Percentiles rank a stretch among this genome's conserved stretches.
These are phyloP conservation scores for Eimeria falciformis DNA, from an alignment of 169 alveolate species.

Conservation along the genomic window DNA sequence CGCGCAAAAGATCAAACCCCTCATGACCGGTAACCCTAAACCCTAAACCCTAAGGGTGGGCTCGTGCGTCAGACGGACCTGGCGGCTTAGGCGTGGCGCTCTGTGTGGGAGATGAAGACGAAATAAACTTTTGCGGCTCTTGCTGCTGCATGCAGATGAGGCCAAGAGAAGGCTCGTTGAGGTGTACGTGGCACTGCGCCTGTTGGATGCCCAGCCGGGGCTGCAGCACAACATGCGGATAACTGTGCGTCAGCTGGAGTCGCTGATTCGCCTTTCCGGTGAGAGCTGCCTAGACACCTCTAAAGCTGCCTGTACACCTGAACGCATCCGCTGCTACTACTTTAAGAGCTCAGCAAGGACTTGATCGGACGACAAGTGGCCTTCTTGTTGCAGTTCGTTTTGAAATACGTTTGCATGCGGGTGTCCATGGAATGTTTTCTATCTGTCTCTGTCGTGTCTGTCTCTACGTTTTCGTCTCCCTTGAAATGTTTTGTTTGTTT, in stretches of 20 bases:
- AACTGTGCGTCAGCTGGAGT: conserved; percentile 98
- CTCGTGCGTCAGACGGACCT: too few species aligned
- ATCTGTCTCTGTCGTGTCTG: too few species aligned
- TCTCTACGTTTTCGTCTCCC: not conserved
- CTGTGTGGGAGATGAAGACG: too few species aligned
- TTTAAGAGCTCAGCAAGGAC: too few species aligned
- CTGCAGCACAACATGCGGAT: conserved; percentile 90
- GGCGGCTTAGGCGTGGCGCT: too few species aligned
- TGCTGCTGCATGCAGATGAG: conserved; percentile 49
- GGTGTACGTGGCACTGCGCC: conserved; percentile 68
- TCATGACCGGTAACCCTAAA: conserved; percentile 63
- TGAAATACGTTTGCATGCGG: not conserved
- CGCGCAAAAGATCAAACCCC: conserved; percentile 71
- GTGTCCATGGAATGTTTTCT: not conserved
- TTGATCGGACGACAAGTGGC: too few species aligned
- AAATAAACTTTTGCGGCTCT: too few species aligned
- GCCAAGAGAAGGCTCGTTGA: conserved; percentile 58
- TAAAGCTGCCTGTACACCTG: not conserved
- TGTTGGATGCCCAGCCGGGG: conserved; percentile 81
- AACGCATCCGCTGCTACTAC: too few species aligned
- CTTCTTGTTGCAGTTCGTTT: not conserved
- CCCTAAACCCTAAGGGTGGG: conserved; percentile 19
- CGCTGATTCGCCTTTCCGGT: conserved; percentile 93
- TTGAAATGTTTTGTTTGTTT: not conserved
- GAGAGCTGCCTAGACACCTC: not conserved